Conservation (phyloP, 352 stramenopile genomes). For the Phytophthora multivora region DNA sequence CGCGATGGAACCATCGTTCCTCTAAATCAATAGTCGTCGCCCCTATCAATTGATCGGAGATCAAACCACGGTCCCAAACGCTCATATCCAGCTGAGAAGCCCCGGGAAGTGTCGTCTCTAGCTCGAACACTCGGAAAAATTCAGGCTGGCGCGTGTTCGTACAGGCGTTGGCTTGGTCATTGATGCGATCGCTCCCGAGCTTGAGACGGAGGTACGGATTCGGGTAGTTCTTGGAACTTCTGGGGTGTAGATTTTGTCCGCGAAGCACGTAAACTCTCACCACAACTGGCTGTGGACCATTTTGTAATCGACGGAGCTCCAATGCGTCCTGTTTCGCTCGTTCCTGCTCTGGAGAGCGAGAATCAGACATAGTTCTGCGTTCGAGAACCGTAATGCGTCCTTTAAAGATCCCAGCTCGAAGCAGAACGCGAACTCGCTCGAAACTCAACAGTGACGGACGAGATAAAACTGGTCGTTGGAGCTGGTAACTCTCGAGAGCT, state of each 20-base stretch:
- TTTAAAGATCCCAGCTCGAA: conserved; percentile 83
- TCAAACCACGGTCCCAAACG: conserved; percentile 81
- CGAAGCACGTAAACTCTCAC: conserved; percentile 81
- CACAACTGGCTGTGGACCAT: conserved; percentile 58
- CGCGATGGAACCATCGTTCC: conserved; percentile 92
- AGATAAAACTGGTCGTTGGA: conserved; percentile 66
- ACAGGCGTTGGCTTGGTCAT: conserved; percentile 67
- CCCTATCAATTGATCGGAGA: conserved; percentile 90
- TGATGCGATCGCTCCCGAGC: conserved; percentile 71
- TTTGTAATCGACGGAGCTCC: conserved; percentile 26
- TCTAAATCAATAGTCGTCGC: conserved; percentile 92
- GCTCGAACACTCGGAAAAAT: conserved; percentile 73
- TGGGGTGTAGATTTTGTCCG: conserved; percentile 73
- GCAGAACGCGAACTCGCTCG: conserved; percentile 55
- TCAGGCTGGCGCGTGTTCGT: conserved; percentile 82
- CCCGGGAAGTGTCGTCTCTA: conserved; percentile 73
- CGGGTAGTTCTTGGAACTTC: conserved; percentile 79
- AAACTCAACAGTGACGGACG: conserved; percentile 59
- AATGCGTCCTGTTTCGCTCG: conserved; percentile 26
- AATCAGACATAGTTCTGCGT: conserved; percentile 13
- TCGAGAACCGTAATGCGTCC: conserved; percentile 71
- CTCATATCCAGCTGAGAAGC: conserved; percentile 79
- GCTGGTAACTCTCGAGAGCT: conserved; percentile 78
- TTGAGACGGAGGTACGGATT: conserved; percentile 82
- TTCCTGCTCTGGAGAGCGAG: conserved; percentile 23